Evolutionary conservation across 2,329 filamentous ascomycete genomes (phyloP), one percentile per base, ranked within the genome.

Genomic region (Epichloe bromicola): DNA sequence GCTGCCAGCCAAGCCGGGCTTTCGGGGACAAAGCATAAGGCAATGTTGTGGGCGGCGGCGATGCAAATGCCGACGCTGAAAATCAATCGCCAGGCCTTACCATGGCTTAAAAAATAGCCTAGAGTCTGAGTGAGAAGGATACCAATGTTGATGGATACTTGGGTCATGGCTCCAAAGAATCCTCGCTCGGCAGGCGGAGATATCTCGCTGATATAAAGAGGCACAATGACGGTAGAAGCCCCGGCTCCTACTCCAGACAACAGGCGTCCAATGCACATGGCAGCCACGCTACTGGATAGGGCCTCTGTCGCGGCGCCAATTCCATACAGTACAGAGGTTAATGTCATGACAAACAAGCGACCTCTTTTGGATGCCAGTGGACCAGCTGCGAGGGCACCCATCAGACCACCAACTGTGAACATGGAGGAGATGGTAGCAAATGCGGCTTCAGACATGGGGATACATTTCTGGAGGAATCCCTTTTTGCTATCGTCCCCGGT

Each of bases 121-220:
- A 97, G 70, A 0, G 83, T 75, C 67, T 97, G 93, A 0, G 90
- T 84, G 26, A 81, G 70, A 42, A 98, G 69, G 49, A 98, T 96
- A 51, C 93, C 93, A 23, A 90, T 72, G 61, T 97, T 97, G 72
- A 90, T 90, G 67, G 89, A 90, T 61, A 97, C 83, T 65, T 98
- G 91, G 0, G 93, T 97, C 67, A 94, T 85, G 51, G 79, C 75
- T 12, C 81, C 81, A 62, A 95, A 97, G 55, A 95, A 80, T 5
- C 89, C 90, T 50, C 83, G 80, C 57, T 84, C 78, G 15, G 74
- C 70, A 0, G 80, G 80, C 4, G 91, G 93, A 0, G 90, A 84
- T 26, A 96, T 79, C 67, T 98, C 93, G 44, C 88, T 90, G 58
- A 98, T 88, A 71, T 95, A 98, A 19, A 98, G 79, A 0, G 93